Evolutionary conservation across 139 green algal species (phyloP), one percentile per base, ranked within the genome.

Genomic region (Chlamydomonas sp.): DNA sequence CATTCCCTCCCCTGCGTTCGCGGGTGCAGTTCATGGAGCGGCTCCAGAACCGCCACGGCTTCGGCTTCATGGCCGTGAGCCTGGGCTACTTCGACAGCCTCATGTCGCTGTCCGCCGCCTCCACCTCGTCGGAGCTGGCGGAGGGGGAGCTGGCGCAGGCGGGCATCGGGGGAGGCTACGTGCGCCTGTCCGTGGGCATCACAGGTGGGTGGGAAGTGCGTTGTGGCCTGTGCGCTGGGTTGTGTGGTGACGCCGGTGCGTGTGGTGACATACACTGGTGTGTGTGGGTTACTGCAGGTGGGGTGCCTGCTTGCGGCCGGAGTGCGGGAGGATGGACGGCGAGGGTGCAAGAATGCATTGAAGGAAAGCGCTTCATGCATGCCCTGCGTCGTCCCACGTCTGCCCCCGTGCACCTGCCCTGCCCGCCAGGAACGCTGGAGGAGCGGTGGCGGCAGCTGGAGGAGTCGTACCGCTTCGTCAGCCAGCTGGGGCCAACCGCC

Each of bases 1-100:
- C 31, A 49, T 49, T 49, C 31, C 31, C 31, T 49, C 31, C 31
- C 31, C 31, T 49, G 31, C 31, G 31, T 49, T 49, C 31, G 57
- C 31, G 72, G 1, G 92, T 91, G 71, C 76, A 89, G 71, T 90
- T 97, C 81, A 96, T 97, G 95, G 92, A 96, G 87, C 90, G 89
- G 10, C 88, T 96, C 63, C 95, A 97, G 85, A 97, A 97, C 89
- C 91, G 92, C 72, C 88, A 93, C 77, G 77, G 88, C 78, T 97
- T 97, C 90, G 95, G 95, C 5, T 90, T 96, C 58, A 95, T 97
- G 88, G 95, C 95, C 0, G 95, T 97, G 5, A 93, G 85, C 71
- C 89, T 97, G 57, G 95, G 95, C 77, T 97, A 96, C 86, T 93
- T 93, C 12, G 95, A 97, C 84, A 96, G 93, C 0, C 92, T 97